Base-by-base conservation (phyloP, 352 stramenopile species). In the Phytophthora capsici region DNA sequence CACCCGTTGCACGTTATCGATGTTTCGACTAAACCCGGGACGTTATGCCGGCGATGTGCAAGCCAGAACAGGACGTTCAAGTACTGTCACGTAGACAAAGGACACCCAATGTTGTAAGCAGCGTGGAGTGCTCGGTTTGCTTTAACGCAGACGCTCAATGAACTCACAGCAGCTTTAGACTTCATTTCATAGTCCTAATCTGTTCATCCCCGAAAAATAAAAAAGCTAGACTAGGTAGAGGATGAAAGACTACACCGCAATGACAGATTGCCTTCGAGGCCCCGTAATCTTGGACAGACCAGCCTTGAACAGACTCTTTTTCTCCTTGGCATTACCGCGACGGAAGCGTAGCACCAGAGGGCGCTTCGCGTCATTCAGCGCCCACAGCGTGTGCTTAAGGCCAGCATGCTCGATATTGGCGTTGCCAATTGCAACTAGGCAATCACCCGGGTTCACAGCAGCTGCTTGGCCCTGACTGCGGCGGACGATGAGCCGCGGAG, bases 341-440 rank as follows among this genome's bases (percentile, higher is more conserved):
- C 88, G 86, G 62, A 96, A 96, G 4, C 86, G 86, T 22, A 96
- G 69, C 36, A 90, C 79, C 43, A 94, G 79, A 13, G 88, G 88
- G 1, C 86, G 80, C 20, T 81, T 74, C 9, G 84, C 77, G 45
- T 92, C 88, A 40, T 93, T 93, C 34, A 96, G 60, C 46, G 86
- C 85, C 88, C 88, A 96, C 19, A 96, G 45, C 26, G 88, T 94
- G 62, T 94, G 88, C 69, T 93, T 92, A 3, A 96, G 70, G 13
- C 88, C 88, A 26, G 88, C 86, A 47, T 94, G 82, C 63, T 96
- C 88, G 25, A 94, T 91, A 56, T 94, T 93, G 3, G 80, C 83
- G 30, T 80, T 87, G n/a, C 86, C 81, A 34, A 96, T 93, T 7
- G 80, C 83, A 34, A 94, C 85, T 26, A 96, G 74, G 48, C 80